Conservation (phyloP, 768 basidiomycete species). For the Hypsizygus marmoreus region DNA sequence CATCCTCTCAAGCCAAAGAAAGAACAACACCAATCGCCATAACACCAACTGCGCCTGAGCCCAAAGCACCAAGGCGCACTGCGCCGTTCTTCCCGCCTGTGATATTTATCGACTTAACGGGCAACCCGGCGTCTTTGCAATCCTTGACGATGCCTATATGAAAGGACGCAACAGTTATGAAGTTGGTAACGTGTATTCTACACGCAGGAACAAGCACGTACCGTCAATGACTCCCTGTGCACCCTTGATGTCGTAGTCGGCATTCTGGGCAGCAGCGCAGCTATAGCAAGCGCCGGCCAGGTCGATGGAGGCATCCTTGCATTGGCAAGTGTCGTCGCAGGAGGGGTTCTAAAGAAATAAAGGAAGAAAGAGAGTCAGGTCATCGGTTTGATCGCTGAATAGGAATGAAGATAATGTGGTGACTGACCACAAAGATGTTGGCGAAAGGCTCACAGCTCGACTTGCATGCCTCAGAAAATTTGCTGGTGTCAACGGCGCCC, state of each 20-base stretch:
- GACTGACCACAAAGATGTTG: too few species aligned
- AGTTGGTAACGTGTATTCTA: too few species aligned
- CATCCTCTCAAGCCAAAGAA: not conserved
- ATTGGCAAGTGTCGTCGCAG: not conserved
- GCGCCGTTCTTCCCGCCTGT: not conserved
- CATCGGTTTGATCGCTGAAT: too few species aligned
- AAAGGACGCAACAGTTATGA: too few species aligned
- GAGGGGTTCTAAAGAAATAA: not conserved
- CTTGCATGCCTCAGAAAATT: too few species aligned
- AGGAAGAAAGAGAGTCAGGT: too few species aligned
- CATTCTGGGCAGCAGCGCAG: not conserved
- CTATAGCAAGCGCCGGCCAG: not conserved
- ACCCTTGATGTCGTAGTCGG: not conserved
- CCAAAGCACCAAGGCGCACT: not conserved
- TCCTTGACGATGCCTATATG: constrained; percentile 3
- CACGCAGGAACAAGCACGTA: constrained; percentile 1
- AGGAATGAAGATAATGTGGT: too few species aligned
- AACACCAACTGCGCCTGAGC: not conserved
- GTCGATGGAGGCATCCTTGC: not conserved
- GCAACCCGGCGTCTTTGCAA: constrained; percentile 6
- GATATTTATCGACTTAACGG: constrained; percentile 10
- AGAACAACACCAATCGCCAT: not conserved
- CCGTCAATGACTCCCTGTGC: not conserved
- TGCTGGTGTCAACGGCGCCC: too few species aligned
- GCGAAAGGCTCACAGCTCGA: too few species aligned